Conservation (phyloP, 257 asterid species). For the Nyctanthes arbortristis region DNA sequence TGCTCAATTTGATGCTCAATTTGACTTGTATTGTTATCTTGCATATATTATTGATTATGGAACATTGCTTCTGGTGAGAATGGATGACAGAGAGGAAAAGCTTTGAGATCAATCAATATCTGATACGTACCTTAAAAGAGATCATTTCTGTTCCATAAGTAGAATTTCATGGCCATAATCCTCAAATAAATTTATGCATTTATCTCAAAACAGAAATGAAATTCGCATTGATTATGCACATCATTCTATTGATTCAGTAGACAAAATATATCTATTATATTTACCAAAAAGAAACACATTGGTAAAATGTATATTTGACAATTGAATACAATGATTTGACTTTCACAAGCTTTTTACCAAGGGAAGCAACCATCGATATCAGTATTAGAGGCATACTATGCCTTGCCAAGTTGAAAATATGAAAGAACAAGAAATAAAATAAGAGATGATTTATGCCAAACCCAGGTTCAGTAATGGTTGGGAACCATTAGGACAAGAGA, state of each 20-base stretch:
- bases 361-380: background rate
- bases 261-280: background rate
- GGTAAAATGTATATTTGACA: background rate
- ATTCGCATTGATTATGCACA: background rate
- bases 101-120: background rate
- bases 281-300: slow-evolving; percentile 1
- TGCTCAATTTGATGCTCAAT: background rate
- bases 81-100: background rate
- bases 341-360: background rate
- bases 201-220: background rate
- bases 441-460: background rate
- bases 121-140: background rate
- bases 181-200: background rate
- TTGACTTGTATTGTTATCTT: background rate
- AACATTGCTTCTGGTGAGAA: background rate
- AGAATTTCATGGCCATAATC: too few species aligned
- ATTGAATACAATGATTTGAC: background rate
- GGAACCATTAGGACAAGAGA: background rate
- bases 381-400: background rate
- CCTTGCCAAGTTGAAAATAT: background rate
- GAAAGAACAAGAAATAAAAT: background rate
- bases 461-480: background rate
- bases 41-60: background rate
- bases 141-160: too few species aligned
- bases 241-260: background rate